Evolutionary conservation across 495 filamentous ascomycete species (phyloP), one percentile per base, ranked within the genome.

Genomic region (Tetracladium setigerum): DNA sequence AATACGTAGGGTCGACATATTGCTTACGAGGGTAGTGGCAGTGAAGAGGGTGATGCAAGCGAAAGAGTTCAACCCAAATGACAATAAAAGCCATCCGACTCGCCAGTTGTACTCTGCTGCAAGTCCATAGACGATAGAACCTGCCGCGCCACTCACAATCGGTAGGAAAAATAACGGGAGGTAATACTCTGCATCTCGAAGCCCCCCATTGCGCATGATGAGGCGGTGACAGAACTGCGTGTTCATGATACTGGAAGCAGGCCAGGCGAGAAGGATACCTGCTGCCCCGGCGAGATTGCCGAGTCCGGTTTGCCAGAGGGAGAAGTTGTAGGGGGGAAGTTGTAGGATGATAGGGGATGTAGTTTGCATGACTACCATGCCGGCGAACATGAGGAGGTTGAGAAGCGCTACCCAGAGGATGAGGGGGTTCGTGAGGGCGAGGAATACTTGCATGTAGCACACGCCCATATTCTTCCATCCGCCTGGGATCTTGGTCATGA

Each of bases 351-450:
- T 60, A 34, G 59, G 52, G 52, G 66, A 69, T 2, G 67, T 69
- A 5, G 58, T 64, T 11, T 54, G 60, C 34, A 70, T 65, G 37
- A 62, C 62, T 38, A 72, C 7, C 31, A 38, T 67, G 37, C 59
- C 50, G 8, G 66, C 65, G n/a, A 70, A 58, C 1, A 59, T 61
- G 13, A 69, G 47, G 0, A 65, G 66, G 30, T 70, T 66, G 2
- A 70, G 50, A 14, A 58, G 45, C 5, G 65, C 35, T 2, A 61
- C 62, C 67, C 67, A 72, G 35, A 70, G 47, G n/a, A 70, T 62
- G 35, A 67, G 66, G 0, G 67, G 68, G 50, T 69, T 68, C 22
- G 48, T 12, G 7, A 44, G 8, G 35, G 44, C 47, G 3, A 47
- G 16, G 2, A 40, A 13, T 15, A 48, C 41, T 44, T 53, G 44